A percentile compares a stretch with the other conserved stretches of the same genome.
phyloP scores from a whole-genome alignment of 768 basidiomycete genomes.

The Mycena floridula region DNA sequence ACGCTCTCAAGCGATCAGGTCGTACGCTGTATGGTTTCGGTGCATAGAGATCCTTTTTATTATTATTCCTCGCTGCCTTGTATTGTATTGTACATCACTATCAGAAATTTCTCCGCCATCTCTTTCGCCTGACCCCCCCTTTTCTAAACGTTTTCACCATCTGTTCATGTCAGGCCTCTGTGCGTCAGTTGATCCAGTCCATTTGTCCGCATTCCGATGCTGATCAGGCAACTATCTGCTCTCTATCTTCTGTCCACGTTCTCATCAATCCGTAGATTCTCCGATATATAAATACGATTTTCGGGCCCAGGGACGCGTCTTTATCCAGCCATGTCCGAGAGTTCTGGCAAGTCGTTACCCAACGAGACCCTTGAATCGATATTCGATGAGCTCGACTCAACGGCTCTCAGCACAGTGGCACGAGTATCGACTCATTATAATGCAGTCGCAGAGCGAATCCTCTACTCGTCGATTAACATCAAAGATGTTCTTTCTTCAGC shows the following conservation, averaged over 20 bases:
- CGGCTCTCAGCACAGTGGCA: conserved; percentile 32
- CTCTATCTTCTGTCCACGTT: background rate
- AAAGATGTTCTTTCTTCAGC: conserved; percentile 38
- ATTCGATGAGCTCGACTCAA: conserved; percentile 31
- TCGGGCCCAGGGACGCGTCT: background rate
- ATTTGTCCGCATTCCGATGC: background rate
- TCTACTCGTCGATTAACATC: conserved; percentile 49
- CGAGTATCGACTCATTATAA: conserved; percentile 41
- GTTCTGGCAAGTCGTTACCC: conserved; percentile 27
- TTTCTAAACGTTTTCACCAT: background rate
- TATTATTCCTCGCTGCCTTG: too few species aligned
- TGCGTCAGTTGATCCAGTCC: background rate
- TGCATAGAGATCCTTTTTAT: conserved; percentile 41
- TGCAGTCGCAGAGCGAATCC: conserved; percentile 51
- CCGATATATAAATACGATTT: background rate
- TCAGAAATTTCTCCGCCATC: background rate
- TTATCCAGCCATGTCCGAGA: background rate
- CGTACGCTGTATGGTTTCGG: conserved; percentile 81
- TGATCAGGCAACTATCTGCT: background rate
- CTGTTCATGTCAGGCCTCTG: background rate
- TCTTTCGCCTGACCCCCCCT: too few species aligned
- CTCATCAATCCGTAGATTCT: background rate
- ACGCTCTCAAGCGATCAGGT: conserved; percentile 65
- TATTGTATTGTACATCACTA: background rate
- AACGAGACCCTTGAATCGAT: conserved; percentile 52